These are phyloP conservation scores for Neonectria punicea DNA, from an alignment of 2,329 filamentous ascomycete genomes.

Conservation along the genomic window DNA sequence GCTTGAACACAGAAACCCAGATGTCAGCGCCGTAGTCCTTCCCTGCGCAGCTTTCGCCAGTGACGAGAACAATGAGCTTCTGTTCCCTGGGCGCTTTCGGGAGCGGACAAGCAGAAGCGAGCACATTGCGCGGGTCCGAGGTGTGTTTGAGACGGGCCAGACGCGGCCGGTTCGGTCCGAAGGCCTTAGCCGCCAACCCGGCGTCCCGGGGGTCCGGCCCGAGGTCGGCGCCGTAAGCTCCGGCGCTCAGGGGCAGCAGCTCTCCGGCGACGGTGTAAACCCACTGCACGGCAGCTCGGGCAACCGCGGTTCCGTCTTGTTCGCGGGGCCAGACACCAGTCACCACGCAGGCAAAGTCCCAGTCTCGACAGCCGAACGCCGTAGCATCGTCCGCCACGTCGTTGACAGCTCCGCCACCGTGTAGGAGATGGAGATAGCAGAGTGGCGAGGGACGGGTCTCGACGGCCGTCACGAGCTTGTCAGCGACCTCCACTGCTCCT, in stretches of 20 bases:
- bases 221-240: constrained; percentile 70
- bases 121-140: constrained; percentile 61
- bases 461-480: constrained; percentile 57
- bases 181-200: constrained; percentile 61
- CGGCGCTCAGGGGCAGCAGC: constrained; percentile 61
- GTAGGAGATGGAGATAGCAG: constrained; percentile 72
- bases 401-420: constrained; percentile 64
- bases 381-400: constrained; percentile 57
- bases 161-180: constrained; percentile 63
- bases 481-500: constrained; percentile 45
- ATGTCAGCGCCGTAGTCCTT: constrained; percentile 69
- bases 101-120: constrained; percentile 67
- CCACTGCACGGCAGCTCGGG: constrained; percentile 58
- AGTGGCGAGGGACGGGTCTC: constrained; percentile 59
- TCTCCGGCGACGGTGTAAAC: constrained; percentile 62
- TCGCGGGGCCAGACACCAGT: constrained; percentile 70
- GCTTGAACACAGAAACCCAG: constrained; percentile 58
- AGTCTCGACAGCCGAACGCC: constrained; percentile 72
- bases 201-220: constrained; percentile 70
- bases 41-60: constrained; percentile 63
- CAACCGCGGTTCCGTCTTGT: constrained; percentile 56
- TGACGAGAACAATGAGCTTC: constrained; percentile 67
- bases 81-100: constrained; percentile 47
- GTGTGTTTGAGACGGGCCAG: constrained; percentile 61
- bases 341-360: constrained; percentile 72